Evolutionary conservation across 148 eudicot species (phyloP), one percentile per base, ranked within the genome.

Genomic region (Persicaria maculosa): DNA sequence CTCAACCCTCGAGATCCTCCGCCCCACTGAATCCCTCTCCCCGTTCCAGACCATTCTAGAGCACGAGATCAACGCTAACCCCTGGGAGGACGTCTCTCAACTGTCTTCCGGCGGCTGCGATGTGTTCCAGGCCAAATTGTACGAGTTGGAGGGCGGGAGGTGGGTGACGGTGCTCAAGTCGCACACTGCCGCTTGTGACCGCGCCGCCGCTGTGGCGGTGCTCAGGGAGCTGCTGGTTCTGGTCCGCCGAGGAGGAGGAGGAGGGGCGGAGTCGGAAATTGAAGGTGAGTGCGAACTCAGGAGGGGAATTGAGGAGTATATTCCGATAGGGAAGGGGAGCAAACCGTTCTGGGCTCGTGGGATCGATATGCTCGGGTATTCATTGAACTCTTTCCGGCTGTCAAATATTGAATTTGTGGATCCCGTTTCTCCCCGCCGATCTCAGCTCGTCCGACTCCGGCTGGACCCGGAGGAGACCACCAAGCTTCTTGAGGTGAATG

Each of bases 321-420:
- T 91, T 6, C 97, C 98, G 0, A 79, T 10, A 76, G 89, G 85
- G 69, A 86, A 84, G 72, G 77, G 71, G 43, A 82, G 67, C 53
- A 93, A 93, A 78, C 91, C 95, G n/a, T 84, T 93, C 36, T 93
- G 98, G 97, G 87, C 95, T 0, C 88, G 93, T 44, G 98, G 97
- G 6, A 76, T 85, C 47, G 88, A 91, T 71, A 85, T 91, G 90
- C 78, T 93, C 10, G 97, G 97, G 10, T 93, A 93, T 82, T 88
- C 97, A 2, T 70, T 93, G 78, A 93, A 91, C 68, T 84, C 97
- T 2, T 80, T 93, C 6, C 75, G 97, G 57, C 68, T 91, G 74
- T 47, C 87, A 1, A 86, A 91, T 78, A 54, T 91, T 78, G 47
- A 67, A 1, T 93, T 93, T 67, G 52, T 44, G 31, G 90, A 85